Evolutionary conservation across 2,329 filamentous ascomycete genomes (phyloP), one percentile per base, ranked within the genome.

Genomic region (Cladorrhinum sp.): DNA sequence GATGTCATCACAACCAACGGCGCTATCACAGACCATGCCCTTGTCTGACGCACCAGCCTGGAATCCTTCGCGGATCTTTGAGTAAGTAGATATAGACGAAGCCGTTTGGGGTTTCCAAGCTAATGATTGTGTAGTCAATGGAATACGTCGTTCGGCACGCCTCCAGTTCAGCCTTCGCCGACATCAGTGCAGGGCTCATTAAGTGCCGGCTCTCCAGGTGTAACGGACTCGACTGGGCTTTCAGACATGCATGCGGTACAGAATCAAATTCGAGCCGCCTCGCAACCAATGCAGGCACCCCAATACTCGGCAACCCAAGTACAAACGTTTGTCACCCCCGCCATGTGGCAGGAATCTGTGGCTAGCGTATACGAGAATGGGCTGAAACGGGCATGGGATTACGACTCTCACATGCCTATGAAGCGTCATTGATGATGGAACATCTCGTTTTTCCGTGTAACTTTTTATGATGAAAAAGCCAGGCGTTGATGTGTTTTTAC

Each of bases 101-200:
- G 2, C 8, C 20, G 45, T n/a, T 6, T 22, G n/a, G 36, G 18
- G 54, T 23, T 64, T 53, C 29, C 49, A 27, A 45, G 52, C 68
- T 75, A 66, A 79, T 63, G 38, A 8, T 58, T 22, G 38, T 66
- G 64, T 70, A 96, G 93, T 75, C 92, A 96, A 80, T 98, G 93
- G 93, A 93, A 96, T 75, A 88, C 90, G 71, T 93, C 93, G 66
- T 98, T 97, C 78, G 91, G 92, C 80, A 90, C 88, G 74, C 86
- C 85, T 62, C 76, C 78, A 66, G 75, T 76, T 68, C 77, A 80
- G 69, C 70, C 77, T 65, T 74, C 76, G 64, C 73, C 67, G 12
- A 55, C 59, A n/a, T 73, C 77, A 62, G 72, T 77, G 75, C 74
- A 67, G 72, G 78, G 66, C 78, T 80, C 69, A 77, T 78, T 85